phyloP scores from a whole-genome alignment of 2,329 filamentous ascomycete species.

The Magnaporthiopsis incrustans region DNA sequence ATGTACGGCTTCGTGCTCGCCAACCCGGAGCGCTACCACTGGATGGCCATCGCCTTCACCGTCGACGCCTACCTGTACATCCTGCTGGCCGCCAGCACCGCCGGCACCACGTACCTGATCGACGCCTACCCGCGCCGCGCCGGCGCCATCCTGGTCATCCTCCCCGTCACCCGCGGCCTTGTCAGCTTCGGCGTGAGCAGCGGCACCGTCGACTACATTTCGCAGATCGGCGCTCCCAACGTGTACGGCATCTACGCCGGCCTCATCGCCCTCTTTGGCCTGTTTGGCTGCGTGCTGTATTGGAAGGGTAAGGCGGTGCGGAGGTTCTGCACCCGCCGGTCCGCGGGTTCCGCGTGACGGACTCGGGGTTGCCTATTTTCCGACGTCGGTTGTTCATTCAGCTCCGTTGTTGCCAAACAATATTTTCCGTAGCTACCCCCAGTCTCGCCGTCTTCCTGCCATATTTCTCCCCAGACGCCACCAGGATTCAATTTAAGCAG shows the following conservation, averaged over 20 bases:
- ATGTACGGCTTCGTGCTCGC: slow-evolving; percentile 29
- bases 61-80: slow-evolving; percentile 25
- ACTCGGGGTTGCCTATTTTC: no score
- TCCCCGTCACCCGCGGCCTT: slow-evolving; percentile 36
- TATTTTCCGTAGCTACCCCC: neutral
- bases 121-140: slow-evolving; percentile 34
- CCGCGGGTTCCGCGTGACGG: neutral
- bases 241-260: slow-evolving; percentile 4
- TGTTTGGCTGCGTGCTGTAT: slow-evolving; percentile 2
- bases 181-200: slow-evolving; percentile 30
- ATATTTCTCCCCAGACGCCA: no score
- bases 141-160: slow-evolving; percentile 33
- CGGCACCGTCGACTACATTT: slow-evolving; percentile 5
- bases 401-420: neutral
- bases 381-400: neutral
- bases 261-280: neutral
- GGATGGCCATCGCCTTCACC: slow-evolving; percentile 24
- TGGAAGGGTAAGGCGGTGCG: slow-evolving; percentile 4
- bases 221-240: neutral
- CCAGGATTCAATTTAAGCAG: no score
- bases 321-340: slow-evolving; percentile 3
- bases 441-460: no score
- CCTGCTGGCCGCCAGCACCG: slow-evolving; percentile 34
- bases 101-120: slow-evolving; percentile 33
- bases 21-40: slow-evolving; percentile 25